phyloP scores from a whole-genome alignment of 2,329 filamentous ascomycete species.

The Arachnomyces sp. region DNA sequence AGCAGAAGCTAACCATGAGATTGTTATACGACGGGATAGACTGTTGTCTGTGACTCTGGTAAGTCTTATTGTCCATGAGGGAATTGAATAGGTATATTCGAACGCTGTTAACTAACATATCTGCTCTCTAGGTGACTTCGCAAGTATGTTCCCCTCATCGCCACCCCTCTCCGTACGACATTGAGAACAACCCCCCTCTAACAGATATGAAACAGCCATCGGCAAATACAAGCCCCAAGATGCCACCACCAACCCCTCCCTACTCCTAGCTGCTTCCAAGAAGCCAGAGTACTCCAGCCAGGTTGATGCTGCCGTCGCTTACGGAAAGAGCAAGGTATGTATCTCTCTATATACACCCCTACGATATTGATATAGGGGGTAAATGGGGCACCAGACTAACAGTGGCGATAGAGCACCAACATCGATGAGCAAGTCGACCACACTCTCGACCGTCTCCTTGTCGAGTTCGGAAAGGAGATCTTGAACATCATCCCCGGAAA shows the following conservation, averaged over 20 bases:
- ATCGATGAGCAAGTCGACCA: slow-evolving; percentile 78
- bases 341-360: not conserved
- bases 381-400: not conserved
- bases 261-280: slow-evolving; percentile 97
- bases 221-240: slow-evolving; percentile 99
- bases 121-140: slow-evolving; percentile 57
- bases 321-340: slow-evolving; percentile 69
- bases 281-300: slow-evolving; percentile 92
- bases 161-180: slow-evolving; percentile 13
- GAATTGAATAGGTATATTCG: slow-evolving; percentile 9
- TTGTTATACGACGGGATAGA: slow-evolving; percentile 44
- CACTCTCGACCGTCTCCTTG: slow-evolving; percentile 85
- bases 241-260: slow-evolving; percentile 98
- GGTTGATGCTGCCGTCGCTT: slow-evolving; percentile 75
- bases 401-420: slow-evolving; percentile 41
- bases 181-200: slow-evolving; percentile 4
- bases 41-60: slow-evolving; percentile 96
- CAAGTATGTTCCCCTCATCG: slow-evolving; percentile 49
- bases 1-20: slow-evolving; percentile 8
- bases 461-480: slow-evolving; percentile 97
- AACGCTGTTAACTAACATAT: slow-evolving; percentile 19
- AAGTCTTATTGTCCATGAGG: slow-evolving; percentile 32
- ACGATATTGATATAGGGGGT: not conserved
- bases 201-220: slow-evolving; percentile 58
- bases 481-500: slow-evolving; percentile 94